Conservation (phyloP, 2,329 filamentous ascomycete species). For the Ascochyta clinopodiicola region DNA sequence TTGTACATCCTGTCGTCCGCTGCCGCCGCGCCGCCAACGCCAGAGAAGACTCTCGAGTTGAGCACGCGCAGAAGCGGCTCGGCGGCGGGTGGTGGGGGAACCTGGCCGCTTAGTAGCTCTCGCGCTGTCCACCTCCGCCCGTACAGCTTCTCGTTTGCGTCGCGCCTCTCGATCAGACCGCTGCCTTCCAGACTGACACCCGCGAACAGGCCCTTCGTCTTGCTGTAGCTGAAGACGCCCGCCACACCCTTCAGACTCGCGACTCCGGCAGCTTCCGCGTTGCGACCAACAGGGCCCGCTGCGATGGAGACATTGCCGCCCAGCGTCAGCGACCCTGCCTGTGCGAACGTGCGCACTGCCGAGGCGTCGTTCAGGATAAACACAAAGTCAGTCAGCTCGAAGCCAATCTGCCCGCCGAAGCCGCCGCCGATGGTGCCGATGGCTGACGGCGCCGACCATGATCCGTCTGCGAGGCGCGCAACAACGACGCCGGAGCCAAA, state of each 20-base stretch:
- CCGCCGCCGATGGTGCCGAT: slow-evolving; percentile 82
- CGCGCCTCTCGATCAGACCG: slow-evolving; percentile 89
- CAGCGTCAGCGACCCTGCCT: slow-evolving; percentile 87
- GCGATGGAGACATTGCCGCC: slow-evolving; percentile 97
- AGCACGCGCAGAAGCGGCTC: slow-evolving; percentile 84
- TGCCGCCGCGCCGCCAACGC: slow-evolving; percentile 56
- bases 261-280: slow-evolving; percentile 93
- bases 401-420: slow-evolving; percentile 85
- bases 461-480: slow-evolving; percentile 76
- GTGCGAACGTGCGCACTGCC: slow-evolving; percentile 92
- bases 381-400: slow-evolving; percentile 92
- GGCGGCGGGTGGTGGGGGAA: slow-evolving; percentile 80
- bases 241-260: slow-evolving; percentile 88
- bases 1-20: slow-evolving; percentile 82
- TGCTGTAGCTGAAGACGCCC: slow-evolving; percentile 95
- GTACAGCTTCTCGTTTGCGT: slow-evolving; percentile 97
- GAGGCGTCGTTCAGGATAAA: slow-evolving; percentile 94
- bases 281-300: slow-evolving; percentile 89
- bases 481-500: slow-evolving; percentile 85
- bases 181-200: slow-evolving; percentile 94
- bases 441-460: slow-evolving; percentile 82
- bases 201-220: slow-evolving; percentile 96
- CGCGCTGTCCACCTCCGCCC: slow-evolving; percentile 79
- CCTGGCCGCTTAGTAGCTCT: slow-evolving; percentile 79
- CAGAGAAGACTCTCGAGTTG: slow-evolving; percentile 83